phyloP scores from a whole-genome alignment of 2,329 filamentous ascomycete species.

The Calonectria hongkongensis region DNA sequence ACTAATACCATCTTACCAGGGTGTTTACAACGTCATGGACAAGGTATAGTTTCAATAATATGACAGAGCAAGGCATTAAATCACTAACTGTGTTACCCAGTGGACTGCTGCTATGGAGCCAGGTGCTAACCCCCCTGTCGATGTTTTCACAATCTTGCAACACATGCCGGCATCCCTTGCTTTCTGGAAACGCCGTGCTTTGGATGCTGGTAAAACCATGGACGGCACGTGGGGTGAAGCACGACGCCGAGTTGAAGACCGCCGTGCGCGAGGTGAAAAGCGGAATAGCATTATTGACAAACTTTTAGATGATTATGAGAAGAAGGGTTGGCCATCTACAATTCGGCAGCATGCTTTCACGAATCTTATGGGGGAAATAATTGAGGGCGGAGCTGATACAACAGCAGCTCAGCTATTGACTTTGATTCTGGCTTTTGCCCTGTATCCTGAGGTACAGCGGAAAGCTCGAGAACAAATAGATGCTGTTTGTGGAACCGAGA shows the following conservation, averaged over 20 bases:
- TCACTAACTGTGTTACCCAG: too few species aligned
- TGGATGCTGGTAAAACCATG: background rate
- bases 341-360: background rate
- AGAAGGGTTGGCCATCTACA: background rate
- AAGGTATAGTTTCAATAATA: too few species aligned
- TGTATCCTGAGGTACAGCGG: conserved; percentile 56
- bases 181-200: conserved; percentile 2
- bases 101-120: too few species aligned
- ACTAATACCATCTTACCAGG: too few species aligned
- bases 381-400: conserved; percentile 18
- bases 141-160: too few species aligned
- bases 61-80: too few species aligned
- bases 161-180: background rate
- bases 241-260: background rate
- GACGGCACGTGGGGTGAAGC: background rate
- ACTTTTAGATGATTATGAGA: conserved; percentile 7
- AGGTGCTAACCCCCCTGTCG: too few species aligned
- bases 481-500: conserved; percentile 58
- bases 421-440: background rate
- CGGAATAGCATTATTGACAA: conserved; percentile 7
- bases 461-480: conserved; percentile 66
- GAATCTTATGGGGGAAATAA: background rate
- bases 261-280: background rate
- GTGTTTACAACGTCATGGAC: too few species aligned
- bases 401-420: background rate